Percentiles rank a stretch among this genome's conserved stretches.
Evolutionary conservation across 75 land plant genomes (phyloP).

Genomic region (Picea sitchensis): DNA sequence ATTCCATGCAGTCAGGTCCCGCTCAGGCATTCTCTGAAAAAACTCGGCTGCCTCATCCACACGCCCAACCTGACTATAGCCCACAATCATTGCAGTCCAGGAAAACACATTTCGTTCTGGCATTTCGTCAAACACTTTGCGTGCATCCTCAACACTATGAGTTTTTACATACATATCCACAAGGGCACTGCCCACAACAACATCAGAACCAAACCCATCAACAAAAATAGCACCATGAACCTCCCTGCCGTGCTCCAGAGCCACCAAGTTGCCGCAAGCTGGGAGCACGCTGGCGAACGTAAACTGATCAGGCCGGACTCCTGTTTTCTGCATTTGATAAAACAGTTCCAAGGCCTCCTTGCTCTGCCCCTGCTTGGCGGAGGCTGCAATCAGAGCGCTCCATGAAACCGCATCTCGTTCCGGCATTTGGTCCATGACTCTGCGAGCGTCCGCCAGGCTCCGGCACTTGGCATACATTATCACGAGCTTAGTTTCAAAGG

Average conservation of each 20-base stretch:
- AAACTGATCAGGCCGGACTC: slow-evolving; percentile 11
- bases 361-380: slow-evolving; percentile 40
- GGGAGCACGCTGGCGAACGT: slow-evolving; percentile 18
- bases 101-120: slow-evolving; percentile 28
- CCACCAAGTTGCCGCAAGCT: slow-evolving; percentile 14
- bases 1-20: slow-evolving; percentile 19
- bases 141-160: slow-evolving; percentile 24
- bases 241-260: slow-evolving; percentile 6
- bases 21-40: slow-evolving; percentile 38
- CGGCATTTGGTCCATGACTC: slow-evolving; percentile 42
- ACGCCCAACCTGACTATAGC: slow-evolving; percentile 19
- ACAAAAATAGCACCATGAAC: slow-evolving; percentile 11
- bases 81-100: slow-evolving; percentile 35
- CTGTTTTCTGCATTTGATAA: slow-evolving; percentile 12
- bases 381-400: slow-evolving; percentile 62
- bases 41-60: slow-evolving; percentile 46
- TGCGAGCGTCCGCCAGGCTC: slow-evolving; percentile 33
- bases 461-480: slow-evolving; percentile 63
- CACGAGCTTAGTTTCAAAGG: slow-evolving; percentile 18
- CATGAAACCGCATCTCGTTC: slow-evolving; percentile 51
- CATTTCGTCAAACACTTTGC: slow-evolving; percentile 29
- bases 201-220: slow-evolving; percentile 11
- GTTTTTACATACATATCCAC: slow-evolving; percentile 31
- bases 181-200: slow-evolving; percentile 28
- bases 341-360: slow-evolving; percentile 43